phyloP scores from a whole-genome alignment of 345 rosid genomes.

The Laguncularia racemosa region DNA sequence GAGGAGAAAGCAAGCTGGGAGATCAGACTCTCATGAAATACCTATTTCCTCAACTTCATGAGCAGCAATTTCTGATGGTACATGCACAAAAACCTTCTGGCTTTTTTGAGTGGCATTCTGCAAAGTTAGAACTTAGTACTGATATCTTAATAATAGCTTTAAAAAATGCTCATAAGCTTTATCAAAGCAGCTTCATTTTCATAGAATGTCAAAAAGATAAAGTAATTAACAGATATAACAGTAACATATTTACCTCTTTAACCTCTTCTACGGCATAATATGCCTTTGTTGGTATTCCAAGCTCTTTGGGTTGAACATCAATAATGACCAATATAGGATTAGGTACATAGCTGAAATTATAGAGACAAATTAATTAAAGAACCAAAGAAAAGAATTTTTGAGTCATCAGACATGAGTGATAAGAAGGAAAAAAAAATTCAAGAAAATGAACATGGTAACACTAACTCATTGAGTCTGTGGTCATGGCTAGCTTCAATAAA shows the following conservation, averaged over 20 bases:
- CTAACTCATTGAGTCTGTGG: too few species aligned
- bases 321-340: constrained; percentile 87
- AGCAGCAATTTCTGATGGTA: constrained; percentile 73
- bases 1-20: too few species aligned
- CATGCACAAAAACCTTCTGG: constrained; percentile 75
- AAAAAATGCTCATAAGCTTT: too few species aligned
- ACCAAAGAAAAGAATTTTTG: background rate
- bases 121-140: background rate
- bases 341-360: constrained; percentile 52
- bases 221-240: background rate
- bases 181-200: too few species aligned
- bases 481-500: too few species aligned
- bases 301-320: constrained; percentile 87
- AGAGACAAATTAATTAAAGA: background rate
- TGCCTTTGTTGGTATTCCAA: constrained; percentile 86
- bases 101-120: constrained; percentile 90
- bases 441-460: too few species aligned
- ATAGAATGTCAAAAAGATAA: too few species aligned
- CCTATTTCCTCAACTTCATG: constrained; percentile 95
- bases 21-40: constrained; percentile 15
- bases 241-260: constrained; percentile 47
- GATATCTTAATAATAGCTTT: too few species aligned
- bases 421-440: background rate
- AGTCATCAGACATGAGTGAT: background rate
- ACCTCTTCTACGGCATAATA: constrained; percentile 87